These are phyloP conservation scores for Hypocreales sp. DNA, from an alignment of 2,329 filamentous ascomycete species.

Conservation along the genomic window DNA sequence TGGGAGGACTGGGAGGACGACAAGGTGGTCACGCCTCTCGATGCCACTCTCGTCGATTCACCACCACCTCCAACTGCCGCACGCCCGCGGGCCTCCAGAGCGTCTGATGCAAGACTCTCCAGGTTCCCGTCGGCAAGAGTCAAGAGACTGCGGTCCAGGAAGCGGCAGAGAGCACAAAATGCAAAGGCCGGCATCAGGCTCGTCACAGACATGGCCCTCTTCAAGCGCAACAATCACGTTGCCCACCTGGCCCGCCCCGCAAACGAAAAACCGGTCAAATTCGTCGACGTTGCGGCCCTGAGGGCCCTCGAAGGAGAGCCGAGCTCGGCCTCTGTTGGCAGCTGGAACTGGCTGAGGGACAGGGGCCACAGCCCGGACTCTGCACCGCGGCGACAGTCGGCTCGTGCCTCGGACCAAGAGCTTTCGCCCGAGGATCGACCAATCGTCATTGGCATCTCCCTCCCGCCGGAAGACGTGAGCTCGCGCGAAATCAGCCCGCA, in stretches of 20 bases:
- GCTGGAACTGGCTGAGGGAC: slow-evolving; percentile 38
- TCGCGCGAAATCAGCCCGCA: slow-evolving; percentile 28
- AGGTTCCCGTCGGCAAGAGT: slow-evolving; percentile 24
- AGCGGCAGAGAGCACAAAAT: slow-evolving; percentile 45
- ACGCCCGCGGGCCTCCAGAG: no score
- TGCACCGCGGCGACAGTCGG: slow-evolving; percentile 11
- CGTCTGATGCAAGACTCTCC: no score
- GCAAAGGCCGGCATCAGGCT: slow-evolving; percentile 48
- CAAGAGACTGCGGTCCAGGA: slow-evolving; percentile 38
- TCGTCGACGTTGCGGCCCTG: slow-evolving; percentile 43
- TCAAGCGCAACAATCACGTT: slow-evolving; percentile 26
- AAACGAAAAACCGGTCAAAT: slow-evolving; percentile 23
- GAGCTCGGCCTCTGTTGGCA: slow-evolving; percentile 36
- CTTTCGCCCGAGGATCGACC: slow-evolving; percentile 55
- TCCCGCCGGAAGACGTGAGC: slow-evolving; percentile 30
- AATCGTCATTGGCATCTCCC: slow-evolving; percentile 56
- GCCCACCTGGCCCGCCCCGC: slow-evolving; percentile 14
- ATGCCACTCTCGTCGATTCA: no score
- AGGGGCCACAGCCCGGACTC: slow-evolving; percentile 13
- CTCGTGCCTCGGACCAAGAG: slow-evolving; percentile 20
- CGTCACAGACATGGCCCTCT: slow-evolving; percentile 51
- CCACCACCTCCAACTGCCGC: no score
- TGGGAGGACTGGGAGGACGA: slow-evolving; percentile 42
- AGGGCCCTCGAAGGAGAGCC: slow-evolving; percentile 42
- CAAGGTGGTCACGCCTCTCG: slow-evolving; percentile 23